phyloP scores from a whole-genome alignment of 192 early-diverging fungal species.

The Chytriomyces sp. region DNA sequence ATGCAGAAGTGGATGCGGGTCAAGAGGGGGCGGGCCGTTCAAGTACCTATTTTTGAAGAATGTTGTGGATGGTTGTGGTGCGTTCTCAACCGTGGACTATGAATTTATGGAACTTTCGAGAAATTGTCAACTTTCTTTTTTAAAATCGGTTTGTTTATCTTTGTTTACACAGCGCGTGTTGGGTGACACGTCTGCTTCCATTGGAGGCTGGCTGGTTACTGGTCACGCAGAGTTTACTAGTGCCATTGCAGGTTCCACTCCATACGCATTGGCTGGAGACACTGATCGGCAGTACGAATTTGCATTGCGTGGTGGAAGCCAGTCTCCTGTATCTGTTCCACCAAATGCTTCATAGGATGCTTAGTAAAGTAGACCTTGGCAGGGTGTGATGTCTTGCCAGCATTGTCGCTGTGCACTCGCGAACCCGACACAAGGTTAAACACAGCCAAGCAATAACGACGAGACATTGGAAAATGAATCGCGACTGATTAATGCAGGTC shows the following conservation, averaged over 20 bases:
- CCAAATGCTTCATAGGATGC: no score
- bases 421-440: no score
- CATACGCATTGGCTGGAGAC: neutral
- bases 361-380: no score
- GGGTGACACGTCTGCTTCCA: neutral
- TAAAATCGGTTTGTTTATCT: neutral
- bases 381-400: no score
- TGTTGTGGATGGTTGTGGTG: neutral
- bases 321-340: no score
- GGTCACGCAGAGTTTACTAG: neutral
- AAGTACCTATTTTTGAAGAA: slow-evolving; percentile 4
- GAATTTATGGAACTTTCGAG: neutral
- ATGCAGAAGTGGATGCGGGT: neutral
- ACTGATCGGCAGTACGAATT: neutral
- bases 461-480: no score
- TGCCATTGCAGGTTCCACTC: neutral
- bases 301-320: no score
- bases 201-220: neutral
- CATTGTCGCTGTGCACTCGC: no score
- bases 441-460: no score
- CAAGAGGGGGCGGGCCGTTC: neutral
- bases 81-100: neutral
- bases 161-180: neutral
- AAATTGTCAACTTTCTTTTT: neutral
- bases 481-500: no score